Evolutionary conservation across 225 moss, liverwort and hornwort genomes (phyloP).

Genomic region (Climacium dendroides): DNA sequence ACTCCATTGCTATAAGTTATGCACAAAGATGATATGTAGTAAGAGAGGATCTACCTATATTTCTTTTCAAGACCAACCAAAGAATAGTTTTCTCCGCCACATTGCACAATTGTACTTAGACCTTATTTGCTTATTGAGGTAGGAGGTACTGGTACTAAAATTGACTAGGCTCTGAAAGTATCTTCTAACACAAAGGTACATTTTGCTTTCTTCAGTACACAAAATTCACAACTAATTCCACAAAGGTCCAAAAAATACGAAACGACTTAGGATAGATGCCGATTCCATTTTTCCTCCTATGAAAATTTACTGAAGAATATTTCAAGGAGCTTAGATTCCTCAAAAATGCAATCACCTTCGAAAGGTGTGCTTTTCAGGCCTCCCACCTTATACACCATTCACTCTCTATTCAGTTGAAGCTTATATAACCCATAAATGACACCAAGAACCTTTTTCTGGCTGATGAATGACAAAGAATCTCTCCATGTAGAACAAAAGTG

Average conservation of each 20-base stretch:
- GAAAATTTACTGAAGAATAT: not conserved
- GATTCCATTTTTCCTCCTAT: not conserved
- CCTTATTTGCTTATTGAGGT: not conserved
- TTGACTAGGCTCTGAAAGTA: not conserved
- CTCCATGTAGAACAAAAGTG: too few relatives aligned
- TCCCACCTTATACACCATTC: too few relatives aligned
- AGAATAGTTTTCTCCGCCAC: not conserved
- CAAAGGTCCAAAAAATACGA: too few relatives aligned
- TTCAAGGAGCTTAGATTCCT: not conserved
- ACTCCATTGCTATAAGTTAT: too few relatives aligned
- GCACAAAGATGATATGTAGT: too few relatives aligned
- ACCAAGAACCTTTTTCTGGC: too few relatives aligned
- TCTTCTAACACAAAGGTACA: fast-evolving
- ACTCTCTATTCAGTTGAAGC: too few relatives aligned
- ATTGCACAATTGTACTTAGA: fast-evolving
- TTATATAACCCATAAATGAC: too few relatives aligned
- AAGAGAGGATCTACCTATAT: too few relatives aligned
- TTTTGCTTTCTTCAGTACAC: not conserved
- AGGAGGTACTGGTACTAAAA: too few relatives aligned
- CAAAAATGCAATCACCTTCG: not conserved
- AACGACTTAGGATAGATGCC: fast-evolving
- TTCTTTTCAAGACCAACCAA: not conserved
- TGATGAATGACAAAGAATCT: too few relatives aligned
- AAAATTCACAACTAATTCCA: not conserved
- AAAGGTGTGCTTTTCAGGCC: fast-evolving